Base-by-base conservation (phyloP, 805 yeast genomes). In the Candida tibetensis region DNA sequence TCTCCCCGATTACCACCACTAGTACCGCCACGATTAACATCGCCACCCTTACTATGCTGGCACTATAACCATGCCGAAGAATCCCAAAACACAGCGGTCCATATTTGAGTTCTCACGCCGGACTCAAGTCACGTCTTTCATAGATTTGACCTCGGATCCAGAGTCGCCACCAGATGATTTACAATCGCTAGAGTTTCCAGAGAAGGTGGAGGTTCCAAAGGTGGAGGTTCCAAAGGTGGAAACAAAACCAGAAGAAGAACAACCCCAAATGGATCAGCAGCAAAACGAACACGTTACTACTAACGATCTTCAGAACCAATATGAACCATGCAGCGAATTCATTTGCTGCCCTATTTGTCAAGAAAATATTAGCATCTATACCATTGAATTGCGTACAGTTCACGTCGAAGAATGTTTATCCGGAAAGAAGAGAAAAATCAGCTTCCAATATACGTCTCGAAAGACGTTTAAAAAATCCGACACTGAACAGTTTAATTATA, bases 371-470 rank as follows among this genome's bases (percentile, higher is more conserved):
- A 21, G 9, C 25, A 21, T 21, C 25, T 21, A 21, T 10, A 51
- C 60, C 2, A 41, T 78, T 4, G 64, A 64, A 21, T 69, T 64
- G 21, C 58, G 83, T 28, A 70, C 68, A 6, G 53, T 61, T 2
- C 87, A 81, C 50, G 82, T 80, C 14, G 79, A 77, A 40, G 58
- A 63, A 18, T 81, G 87, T 47, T 51, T 76, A 3, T 7, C 25
- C 7, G 25, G 25, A 7, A 21, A 21, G 25, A 21, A 10, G 10
- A 21, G 25, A 21, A 21, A 21, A 10, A 21, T 21, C 25, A 7
- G 9, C 9, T 7, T 10, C 7, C 7, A 7, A 21, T 7, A 7
- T 10, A 21, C 25, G 25, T 21, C 25, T 10, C n/a, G n/a, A n/a
- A n/a, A n/a, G n/a, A n/a, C n/a, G n/a, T n/a, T n/a, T n/a, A n/a